These are phyloP conservation scores for Aspergillus carlsbadensis DNA, from an alignment of 495 filamentous ascomycete genomes.

Conservation along the genomic window DNA sequence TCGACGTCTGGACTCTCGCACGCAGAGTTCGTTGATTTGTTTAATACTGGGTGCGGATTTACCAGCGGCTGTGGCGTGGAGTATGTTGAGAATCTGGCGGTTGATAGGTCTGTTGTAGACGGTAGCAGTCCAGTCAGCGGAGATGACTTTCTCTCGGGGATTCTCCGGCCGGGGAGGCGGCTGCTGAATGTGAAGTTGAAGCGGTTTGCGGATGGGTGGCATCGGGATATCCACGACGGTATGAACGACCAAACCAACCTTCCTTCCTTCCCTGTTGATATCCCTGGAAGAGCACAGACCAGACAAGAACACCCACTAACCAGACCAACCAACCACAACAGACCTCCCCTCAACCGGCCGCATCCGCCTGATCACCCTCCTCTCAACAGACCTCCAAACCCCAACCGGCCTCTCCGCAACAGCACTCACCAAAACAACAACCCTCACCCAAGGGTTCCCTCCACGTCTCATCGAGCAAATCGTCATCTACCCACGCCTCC, in stretches of 20 bases:
- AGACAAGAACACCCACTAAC: constrained; percentile 27
- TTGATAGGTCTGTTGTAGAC: constrained; percentile 18
- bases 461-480: constrained; percentile 55
- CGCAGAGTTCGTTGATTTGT: constrained; percentile 47
- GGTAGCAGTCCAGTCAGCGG: constrained; percentile 24
- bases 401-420: constrained; percentile 24
- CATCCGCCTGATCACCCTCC: constrained; percentile 43
- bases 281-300: too few species aligned
- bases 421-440: constrained; percentile 32
- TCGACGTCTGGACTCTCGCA: constrained; percentile 37
- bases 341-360: constrained; percentile 38
- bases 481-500: constrained; percentile 53
- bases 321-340: constrained; percentile 30
- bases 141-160: constrained; percentile 42
- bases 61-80: constrained; percentile 44
- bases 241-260: too few species aligned
- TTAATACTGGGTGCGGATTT: constrained; percentile 40
- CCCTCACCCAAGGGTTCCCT: constrained; percentile 36
- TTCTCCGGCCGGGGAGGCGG: constrained; percentile 30
- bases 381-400: constrained; percentile 30
- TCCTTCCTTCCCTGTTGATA: neutral
- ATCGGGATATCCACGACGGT: constrained; percentile 48
- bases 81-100: constrained; percentile 36
- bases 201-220: constrained; percentile 43
- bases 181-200: constrained; percentile 34